Percentiles rank a stretch among this genome's conserved stretches.
Conservation (phyloP, 2,329 filamentous ascomycete genomes). For the Amesomyces nigricolor region DNA sequence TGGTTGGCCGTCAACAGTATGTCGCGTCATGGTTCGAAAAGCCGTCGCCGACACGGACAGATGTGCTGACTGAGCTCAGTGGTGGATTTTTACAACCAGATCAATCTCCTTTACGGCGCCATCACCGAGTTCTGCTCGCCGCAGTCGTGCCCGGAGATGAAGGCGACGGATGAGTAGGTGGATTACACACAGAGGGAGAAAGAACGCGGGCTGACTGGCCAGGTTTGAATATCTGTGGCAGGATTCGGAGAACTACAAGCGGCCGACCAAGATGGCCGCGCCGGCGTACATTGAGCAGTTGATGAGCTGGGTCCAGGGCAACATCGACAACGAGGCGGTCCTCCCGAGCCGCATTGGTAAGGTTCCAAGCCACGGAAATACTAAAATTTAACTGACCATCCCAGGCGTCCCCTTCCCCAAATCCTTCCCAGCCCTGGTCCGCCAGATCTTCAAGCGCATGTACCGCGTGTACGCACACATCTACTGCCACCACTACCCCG, state of each 20-base stretch:
- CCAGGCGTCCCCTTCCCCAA: constrained; percentile 89
- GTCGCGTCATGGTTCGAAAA: constrained; percentile 25
- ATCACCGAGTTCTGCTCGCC: constrained; percentile 99
- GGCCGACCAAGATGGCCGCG: constrained; percentile 95
- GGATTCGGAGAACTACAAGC: constrained; percentile 87
- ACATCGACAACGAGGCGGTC: constrained; percentile 90
- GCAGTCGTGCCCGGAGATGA: constrained; percentile 97
- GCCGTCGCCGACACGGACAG: not conserved
- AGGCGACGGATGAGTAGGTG: constrained; percentile 92
- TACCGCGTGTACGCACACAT: constrained; percentile 99
- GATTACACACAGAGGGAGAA: not conserved
- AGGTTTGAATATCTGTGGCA: constrained; percentile 99
- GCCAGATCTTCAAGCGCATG: constrained; percentile 97
- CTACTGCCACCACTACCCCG: constrained; percentile 98
- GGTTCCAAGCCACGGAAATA: constrained; percentile 16
- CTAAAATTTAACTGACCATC: constrained; percentile 7
- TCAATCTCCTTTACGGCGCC: constrained; percentile 96
- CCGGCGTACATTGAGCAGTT: constrained; percentile 97
- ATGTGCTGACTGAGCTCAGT: constrained; percentile 50
- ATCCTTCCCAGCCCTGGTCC: constrained; percentile 78
- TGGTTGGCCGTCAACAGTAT: constrained; percentile 96
- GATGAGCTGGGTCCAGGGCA: constrained; percentile 93
- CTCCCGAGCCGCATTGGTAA: constrained; percentile 88
- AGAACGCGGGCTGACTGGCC: constrained; percentile 10
- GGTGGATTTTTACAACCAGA: constrained; percentile 99